Conservation (phyloP, 2,329 filamentous ascomycete genomes). For the Stagonosporopsis tanaceti region DNA sequence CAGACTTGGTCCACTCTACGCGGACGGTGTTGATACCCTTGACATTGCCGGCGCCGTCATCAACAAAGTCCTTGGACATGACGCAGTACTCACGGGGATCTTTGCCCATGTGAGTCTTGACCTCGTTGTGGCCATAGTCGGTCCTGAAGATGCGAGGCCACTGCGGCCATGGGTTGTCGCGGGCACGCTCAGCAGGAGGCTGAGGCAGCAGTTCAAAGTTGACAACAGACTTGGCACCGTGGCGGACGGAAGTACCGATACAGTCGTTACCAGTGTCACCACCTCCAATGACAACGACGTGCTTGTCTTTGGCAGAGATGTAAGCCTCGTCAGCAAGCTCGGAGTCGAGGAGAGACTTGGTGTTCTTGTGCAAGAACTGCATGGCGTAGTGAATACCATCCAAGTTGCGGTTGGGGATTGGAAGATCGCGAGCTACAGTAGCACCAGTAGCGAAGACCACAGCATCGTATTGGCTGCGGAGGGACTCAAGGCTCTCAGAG, state of each 20-base stretch:
- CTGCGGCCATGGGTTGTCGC: conserved; percentile 97
- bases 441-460: conserved; percentile 92
- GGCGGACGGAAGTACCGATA: conserved; percentile 94
- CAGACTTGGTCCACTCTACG: conserved; percentile 93
- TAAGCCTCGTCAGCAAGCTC: conserved; percentile 83
- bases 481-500: conserved; percentile 71
- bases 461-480: conserved; percentile 78
- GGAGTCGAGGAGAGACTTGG: conserved; percentile 94
- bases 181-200: conserved; percentile 86
- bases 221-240: conserved; percentile 92
- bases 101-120: conserved; percentile 94
- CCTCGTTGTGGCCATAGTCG: conserved; percentile 97
- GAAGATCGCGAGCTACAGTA: conserved; percentile 90
- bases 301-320: conserved; percentile 93
- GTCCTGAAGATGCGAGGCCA: conserved; percentile 98
- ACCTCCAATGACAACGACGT: conserved; percentile 95
- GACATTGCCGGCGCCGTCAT: conserved; percentile 84
- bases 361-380: conserved; percentile 97
- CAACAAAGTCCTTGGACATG: conserved; percentile 96
- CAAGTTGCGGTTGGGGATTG: conserved; percentile 86
- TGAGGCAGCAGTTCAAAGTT: conserved; percentile 97
- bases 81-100: conserved; percentile 97
- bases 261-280: conserved; percentile 98
- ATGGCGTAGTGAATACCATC: conserved; percentile 95
- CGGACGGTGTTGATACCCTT: conserved; percentile 96